These are phyloP conservation scores for Deinandra increscens DNA, from an alignment of 129 eudicot species.

Conservation along the genomic window DNA sequence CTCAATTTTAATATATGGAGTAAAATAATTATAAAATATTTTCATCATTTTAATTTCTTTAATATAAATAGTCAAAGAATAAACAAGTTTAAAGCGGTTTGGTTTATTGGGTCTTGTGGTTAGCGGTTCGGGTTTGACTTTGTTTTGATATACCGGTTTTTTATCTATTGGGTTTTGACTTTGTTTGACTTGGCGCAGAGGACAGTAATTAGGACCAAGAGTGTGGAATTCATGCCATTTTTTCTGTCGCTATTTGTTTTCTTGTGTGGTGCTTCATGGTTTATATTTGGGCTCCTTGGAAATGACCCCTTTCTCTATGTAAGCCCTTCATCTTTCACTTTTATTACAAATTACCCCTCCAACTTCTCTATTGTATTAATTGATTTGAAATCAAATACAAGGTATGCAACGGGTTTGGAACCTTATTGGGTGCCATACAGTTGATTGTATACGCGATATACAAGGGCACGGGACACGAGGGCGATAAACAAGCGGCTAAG, in stretches of 20 bases:
- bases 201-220: constrained; percentile 63
- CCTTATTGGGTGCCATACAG: constrained; percentile 69
- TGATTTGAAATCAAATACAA: constrained; percentile 17
- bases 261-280: constrained; percentile 89
- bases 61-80: no score
- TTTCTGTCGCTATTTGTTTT: constrained; percentile 68
- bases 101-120: no score
- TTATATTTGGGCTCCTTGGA: constrained; percentile 77
- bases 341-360: background rate
- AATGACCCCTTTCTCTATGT: constrained; percentile 73
- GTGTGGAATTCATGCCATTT: constrained; percentile 91
- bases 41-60: no score
- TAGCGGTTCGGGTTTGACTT: no score
- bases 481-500: constrained; percentile 11
- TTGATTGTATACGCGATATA: constrained; percentile 68
- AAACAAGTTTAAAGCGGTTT: no score
- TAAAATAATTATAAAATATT: no score
- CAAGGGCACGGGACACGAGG: constrained; percentile 35
- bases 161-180: background rate
- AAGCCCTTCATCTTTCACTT: constrained; percentile 34
- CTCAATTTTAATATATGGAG: no score
- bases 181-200: constrained; percentile 38
- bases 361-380: background rate
- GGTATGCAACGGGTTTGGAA: constrained; percentile 84
- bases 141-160: no score